These are phyloP conservation scores for Aspergillus baeticus DNA, from an alignment of 495 filamentous ascomycete species.

Conservation along the genomic window DNA sequence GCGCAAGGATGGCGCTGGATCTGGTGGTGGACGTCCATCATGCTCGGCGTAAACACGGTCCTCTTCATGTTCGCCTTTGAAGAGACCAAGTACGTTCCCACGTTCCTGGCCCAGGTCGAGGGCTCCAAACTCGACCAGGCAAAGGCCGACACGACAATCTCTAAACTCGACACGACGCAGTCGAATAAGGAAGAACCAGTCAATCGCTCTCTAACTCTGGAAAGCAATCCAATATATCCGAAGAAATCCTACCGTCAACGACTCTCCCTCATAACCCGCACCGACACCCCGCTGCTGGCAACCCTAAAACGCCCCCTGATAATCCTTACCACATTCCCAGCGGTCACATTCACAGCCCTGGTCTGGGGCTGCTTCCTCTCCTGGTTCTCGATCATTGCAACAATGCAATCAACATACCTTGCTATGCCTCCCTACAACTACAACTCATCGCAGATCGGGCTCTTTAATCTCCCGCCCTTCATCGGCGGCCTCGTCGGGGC, in stretches of 20 bases:
- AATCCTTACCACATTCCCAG: constrained; percentile 18
- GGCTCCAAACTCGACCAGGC: too few relatives aligned
- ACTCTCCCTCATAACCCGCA: constrained; percentile 26
- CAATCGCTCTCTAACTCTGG: neutral
- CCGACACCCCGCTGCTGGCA: constrained; percentile 19
- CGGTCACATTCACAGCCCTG: constrained; percentile 29
- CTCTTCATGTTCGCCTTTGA: constrained; percentile 41
- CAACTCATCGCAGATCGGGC: constrained; percentile 28
- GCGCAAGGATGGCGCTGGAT: constrained; percentile 51
- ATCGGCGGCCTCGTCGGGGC: constrained; percentile 30
- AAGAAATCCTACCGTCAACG: constrained; percentile 21
- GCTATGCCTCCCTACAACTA: constrained; percentile 41
- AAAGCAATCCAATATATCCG: neutral
- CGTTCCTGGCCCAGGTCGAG: too few relatives aligned
- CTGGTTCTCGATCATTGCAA: constrained; percentile 26
- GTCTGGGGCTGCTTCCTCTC: constrained; percentile 29
- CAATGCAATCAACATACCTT: constrained; percentile 27
- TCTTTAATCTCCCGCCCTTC: constrained; percentile 32
- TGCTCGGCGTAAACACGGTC: constrained; percentile 38
- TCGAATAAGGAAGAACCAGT: too few relatives aligned
- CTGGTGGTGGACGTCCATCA: constrained; percentile 51
- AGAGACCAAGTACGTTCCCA: constrained; percentile 36
- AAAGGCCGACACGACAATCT: too few relatives aligned
- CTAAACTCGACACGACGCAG: too few relatives aligned
- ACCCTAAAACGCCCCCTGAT: neutral